Evolutionary conservation across 2,329 filamentous ascomycete genomes (phyloP).

Genomic region (Penicillium sp.): DNA sequence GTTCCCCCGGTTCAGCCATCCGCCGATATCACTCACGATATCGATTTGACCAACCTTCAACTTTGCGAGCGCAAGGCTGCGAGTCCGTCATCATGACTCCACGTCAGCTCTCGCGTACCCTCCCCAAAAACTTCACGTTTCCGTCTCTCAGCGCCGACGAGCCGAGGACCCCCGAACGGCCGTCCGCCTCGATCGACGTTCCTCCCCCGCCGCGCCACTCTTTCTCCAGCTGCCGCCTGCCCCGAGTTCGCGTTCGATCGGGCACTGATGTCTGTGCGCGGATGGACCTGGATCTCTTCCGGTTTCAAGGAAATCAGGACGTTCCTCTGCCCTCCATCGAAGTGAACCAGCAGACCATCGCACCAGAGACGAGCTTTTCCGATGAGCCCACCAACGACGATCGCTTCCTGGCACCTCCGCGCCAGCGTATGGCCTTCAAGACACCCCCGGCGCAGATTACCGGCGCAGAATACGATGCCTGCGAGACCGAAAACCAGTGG

Average conservation of each 20-base stretch:
- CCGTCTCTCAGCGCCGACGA: constrained; percentile 33
- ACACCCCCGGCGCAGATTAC: constrained; percentile 48
- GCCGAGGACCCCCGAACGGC: constrained; percentile 46
- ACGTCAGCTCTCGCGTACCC: constrained; percentile 45
- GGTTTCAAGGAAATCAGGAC: constrained; percentile 34
- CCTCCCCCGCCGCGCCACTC: constrained; percentile 48
- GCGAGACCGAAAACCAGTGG: constrained; percentile 29
- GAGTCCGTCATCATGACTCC: constrained; percentile 30
- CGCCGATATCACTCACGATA: background rate
- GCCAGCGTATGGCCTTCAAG: constrained; percentile 38
- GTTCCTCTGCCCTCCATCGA: constrained; percentile 46
- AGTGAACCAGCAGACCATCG: constrained; percentile 31
- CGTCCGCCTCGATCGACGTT: constrained; percentile 37
- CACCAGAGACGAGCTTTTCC: constrained; percentile 26
- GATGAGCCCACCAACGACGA: constrained; percentile 31
- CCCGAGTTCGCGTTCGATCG: constrained; percentile 40
- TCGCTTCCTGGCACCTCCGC: constrained; percentile 40
- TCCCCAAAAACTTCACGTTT: constrained; percentile 49
- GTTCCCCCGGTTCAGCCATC: background rate
- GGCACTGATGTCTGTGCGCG: constrained; percentile 38
- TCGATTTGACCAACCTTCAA: constrained; percentile 1
- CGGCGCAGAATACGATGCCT: constrained; percentile 33
- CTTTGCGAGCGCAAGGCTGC: constrained; percentile 5
- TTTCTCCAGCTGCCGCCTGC: constrained; percentile 40
- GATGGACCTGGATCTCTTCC: constrained; percentile 36